These are phyloP conservation scores for Phyllosticta capitalensis DNA, from an alignment of 2,329 filamentous ascomycete species.

Conservation along the genomic window DNA sequence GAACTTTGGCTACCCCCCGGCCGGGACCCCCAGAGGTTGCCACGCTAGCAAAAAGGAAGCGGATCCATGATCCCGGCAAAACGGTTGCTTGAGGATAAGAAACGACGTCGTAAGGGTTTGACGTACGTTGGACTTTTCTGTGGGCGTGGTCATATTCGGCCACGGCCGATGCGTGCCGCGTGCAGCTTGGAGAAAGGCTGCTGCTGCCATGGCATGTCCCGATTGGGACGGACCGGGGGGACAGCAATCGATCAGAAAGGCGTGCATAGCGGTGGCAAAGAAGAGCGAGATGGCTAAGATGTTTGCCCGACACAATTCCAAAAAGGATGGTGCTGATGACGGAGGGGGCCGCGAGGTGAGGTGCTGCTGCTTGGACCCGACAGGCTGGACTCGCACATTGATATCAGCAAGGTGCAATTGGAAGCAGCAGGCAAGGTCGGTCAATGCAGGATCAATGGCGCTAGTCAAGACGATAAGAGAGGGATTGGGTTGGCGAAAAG, in stretches of 20 bases:
- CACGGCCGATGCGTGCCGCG: neutral
- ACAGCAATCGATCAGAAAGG: neutral
- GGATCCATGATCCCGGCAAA: neutral
- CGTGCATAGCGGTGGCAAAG: neutral
- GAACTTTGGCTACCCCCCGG: neutral
- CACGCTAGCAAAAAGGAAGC: neutral
- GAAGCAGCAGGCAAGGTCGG: neutral
- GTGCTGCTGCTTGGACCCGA: neutral
- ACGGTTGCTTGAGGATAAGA: neutral
- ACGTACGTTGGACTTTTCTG: neutral
- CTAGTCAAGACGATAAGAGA: neutral
- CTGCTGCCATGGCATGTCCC: neutral
- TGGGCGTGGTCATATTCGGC: neutral
- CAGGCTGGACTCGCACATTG: neutral
- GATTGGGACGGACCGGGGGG: neutral
- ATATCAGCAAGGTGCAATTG: neutral
- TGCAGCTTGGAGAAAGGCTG: neutral
- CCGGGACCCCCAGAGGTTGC: neutral
- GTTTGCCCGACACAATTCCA: neutral
- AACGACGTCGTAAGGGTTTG: neutral
- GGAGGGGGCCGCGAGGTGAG: neutral
- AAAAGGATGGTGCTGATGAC: neutral
- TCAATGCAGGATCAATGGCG: neutral
- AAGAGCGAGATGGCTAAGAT: neutral
- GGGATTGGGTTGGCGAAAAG: neutral